Evolutionary conservation across 2,329 filamentous ascomycete genomes (phyloP).

Genomic region (Claviceps fusiformis): DNA sequence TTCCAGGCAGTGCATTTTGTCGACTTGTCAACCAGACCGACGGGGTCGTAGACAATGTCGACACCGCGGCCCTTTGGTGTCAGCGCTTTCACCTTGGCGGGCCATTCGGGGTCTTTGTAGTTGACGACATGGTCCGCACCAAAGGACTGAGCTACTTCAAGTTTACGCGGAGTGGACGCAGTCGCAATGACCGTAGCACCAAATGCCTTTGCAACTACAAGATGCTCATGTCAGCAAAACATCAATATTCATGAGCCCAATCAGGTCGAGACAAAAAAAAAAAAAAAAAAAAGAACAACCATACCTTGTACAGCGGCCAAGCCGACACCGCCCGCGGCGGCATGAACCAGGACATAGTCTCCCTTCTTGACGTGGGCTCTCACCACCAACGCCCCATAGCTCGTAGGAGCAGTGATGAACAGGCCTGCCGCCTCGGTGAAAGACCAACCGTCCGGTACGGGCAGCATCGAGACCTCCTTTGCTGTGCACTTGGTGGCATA

Average conservation of each 20-base stretch:
- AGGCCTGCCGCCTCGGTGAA: constrained; percentile 76
- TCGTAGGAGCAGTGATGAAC: constrained; percentile 85
- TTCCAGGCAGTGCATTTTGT: constrained; percentile 94
- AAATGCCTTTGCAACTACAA: constrained; percentile 68
- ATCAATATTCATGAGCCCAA: not conserved
- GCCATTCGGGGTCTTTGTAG: constrained; percentile 54
- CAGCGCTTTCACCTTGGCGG: constrained; percentile 59
- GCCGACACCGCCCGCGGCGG: constrained; percentile 83
- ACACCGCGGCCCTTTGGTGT: constrained; percentile 62
- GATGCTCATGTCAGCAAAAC: not conserved
- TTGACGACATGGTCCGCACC: constrained; percentile 76
- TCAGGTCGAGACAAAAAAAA: not conserved
- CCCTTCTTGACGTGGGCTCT: constrained; percentile 65
- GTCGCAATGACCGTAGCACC: constrained; percentile 91
- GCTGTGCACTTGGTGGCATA: constrained; percentile 68
- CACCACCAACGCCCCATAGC: constrained; percentile 69
- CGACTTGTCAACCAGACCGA: constrained; percentile 74
- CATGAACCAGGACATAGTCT: constrained; percentile 82
- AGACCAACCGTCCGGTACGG: constrained; percentile 68
- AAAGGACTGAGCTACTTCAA: constrained; percentile 63
- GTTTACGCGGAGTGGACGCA: constrained; percentile 66
- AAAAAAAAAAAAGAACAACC: constrained; percentile 5
- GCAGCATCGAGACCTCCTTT: constrained; percentile 51
- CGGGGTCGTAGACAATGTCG: constrained; percentile 90
- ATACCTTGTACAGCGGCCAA: constrained; percentile 71